A percentile compares a stretch with the other conserved stretches of the same genome.
phyloP scores from a whole-genome alignment of 2,329 filamentous ascomycete genomes.

The Teratosphaeriaceae sp. region DNA sequence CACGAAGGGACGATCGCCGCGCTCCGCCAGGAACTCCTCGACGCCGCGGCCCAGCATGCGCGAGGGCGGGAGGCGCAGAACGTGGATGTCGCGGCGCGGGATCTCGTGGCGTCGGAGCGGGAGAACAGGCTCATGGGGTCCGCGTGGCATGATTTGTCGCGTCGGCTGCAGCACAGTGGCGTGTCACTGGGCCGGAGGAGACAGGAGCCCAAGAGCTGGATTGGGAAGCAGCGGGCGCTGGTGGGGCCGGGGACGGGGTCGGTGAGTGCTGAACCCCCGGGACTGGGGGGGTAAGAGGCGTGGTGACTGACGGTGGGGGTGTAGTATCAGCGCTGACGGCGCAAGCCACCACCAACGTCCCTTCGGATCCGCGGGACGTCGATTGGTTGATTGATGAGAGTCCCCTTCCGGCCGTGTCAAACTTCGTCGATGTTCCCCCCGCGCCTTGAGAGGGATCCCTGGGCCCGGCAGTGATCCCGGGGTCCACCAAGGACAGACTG shows the following conservation, averaged over 20 bases:
- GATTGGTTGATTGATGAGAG: no score
- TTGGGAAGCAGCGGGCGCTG: conserved; percentile 67
- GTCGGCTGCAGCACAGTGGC: conserved; percentile 73
- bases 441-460: no score
- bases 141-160: conserved; percentile 81
- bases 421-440: no score
- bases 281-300: no score
- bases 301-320: no score
- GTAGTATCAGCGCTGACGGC: no score
- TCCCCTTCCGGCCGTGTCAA: no score
- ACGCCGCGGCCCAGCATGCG: conserved; percentile 10
- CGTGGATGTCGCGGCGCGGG: conserved; percentile 21
- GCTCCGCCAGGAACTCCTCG: conserved; percentile 23
- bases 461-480: no score
- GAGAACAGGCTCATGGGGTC: conserved; percentile 73
- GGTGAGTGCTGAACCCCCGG: neutral
- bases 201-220: conserved; percentile 72
- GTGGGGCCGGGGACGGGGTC: conserved; percentile 25
- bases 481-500: no score
- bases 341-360: no score
- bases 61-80: no score
- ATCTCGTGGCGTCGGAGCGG: conserved; percentile 63
- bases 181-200: conserved; percentile 68
- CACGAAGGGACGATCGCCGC: conserved; percentile 22
- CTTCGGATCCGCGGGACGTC: no score